phyloP scores from a whole-genome alignment of 2,329 filamentous ascomycete species.

The Aspergillus felis region DNA sequence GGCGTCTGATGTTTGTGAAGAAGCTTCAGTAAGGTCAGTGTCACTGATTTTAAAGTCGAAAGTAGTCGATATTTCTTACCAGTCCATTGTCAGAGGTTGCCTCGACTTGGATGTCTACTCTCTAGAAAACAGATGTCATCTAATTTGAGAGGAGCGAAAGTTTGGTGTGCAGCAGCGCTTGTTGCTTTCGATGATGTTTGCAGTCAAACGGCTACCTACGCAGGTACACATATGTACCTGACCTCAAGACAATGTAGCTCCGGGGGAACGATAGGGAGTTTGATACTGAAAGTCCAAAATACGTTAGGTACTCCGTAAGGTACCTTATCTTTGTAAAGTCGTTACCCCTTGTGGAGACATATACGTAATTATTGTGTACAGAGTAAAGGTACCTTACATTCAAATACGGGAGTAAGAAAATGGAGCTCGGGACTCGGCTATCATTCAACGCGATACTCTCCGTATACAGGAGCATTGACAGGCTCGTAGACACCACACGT shows the following conservation, averaged over 20 bases:
- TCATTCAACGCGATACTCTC: not conserved
- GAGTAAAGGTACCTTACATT: not conserved
- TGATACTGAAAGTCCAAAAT: not conserved
- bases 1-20: constrained; percentile 34
- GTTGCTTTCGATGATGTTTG: not conserved
- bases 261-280: not conserved
- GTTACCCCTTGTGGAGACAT: not conserved
- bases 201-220: not conserved
- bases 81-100: constrained; percentile 24
- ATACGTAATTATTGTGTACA: not conserved
- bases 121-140: not conserved
- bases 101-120: not conserved
- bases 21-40: constrained; percentile 23
- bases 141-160: not conserved
- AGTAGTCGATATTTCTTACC: constrained; percentile 17
- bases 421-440: not conserved
- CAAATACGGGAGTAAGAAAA: no score
- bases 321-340: not conserved
- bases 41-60: not conserved
- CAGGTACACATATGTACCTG: not conserved
- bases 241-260: no score
- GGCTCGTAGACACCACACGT: not conserved
- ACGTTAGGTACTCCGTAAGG: not conserved
- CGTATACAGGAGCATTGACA: not conserved
- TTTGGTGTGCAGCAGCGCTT: not conserved